phyloP scores from a whole-genome alignment of 2,329 filamentous ascomycete genomes.

The Waltergamsia citrina region DNA sequence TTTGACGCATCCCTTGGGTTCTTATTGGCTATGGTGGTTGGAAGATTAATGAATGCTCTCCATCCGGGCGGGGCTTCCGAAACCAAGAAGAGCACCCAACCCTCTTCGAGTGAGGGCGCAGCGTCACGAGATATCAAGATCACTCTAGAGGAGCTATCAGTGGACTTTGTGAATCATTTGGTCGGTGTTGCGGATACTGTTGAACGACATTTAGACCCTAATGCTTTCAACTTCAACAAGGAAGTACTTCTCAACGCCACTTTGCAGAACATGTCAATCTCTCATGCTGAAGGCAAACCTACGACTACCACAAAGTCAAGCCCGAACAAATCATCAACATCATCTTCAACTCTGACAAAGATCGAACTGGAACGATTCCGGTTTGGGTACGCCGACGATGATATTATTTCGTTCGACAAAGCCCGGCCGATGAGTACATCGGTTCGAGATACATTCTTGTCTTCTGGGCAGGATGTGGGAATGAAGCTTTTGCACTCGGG shows the following conservation, averaged over 20 bases:
- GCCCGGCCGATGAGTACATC: constrained; percentile 49
- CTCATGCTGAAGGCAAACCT: constrained; percentile 10
- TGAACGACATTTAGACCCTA: constrained; percentile 31
- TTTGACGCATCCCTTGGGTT: constrained; percentile 49
- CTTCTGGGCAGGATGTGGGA: constrained; percentile 47
- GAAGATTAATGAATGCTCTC: constrained; percentile 36
- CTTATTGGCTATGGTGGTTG: constrained; percentile 39
- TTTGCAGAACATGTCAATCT: constrained; percentile 31
- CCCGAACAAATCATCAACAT: constrained; percentile 13
- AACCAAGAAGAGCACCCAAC: constrained; percentile 1
- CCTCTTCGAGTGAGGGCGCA: background rate
- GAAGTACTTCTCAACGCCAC: constrained; percentile 44
- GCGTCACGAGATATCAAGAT: constrained; percentile 30
- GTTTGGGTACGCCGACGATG: constrained; percentile 52
- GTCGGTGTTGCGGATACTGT: constrained; percentile 40
- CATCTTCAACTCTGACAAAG: constrained; percentile 16
- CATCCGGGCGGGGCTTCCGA: constrained; percentile 11
- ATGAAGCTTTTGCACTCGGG: constrained; percentile 38
- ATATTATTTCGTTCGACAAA: constrained; percentile 55
- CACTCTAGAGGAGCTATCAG: constrained; percentile 35
- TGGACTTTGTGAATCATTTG: constrained; percentile 47
- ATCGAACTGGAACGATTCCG: constrained; percentile 46
- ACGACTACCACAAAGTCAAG: constrained; percentile 4
- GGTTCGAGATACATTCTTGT: constrained; percentile 46
- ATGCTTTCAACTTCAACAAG: constrained; percentile 28